These are phyloP conservation scores for Cantharellus cinnabarinus DNA, from an alignment of 768 basidiomycete genomes.

Conservation along the genomic window DNA sequence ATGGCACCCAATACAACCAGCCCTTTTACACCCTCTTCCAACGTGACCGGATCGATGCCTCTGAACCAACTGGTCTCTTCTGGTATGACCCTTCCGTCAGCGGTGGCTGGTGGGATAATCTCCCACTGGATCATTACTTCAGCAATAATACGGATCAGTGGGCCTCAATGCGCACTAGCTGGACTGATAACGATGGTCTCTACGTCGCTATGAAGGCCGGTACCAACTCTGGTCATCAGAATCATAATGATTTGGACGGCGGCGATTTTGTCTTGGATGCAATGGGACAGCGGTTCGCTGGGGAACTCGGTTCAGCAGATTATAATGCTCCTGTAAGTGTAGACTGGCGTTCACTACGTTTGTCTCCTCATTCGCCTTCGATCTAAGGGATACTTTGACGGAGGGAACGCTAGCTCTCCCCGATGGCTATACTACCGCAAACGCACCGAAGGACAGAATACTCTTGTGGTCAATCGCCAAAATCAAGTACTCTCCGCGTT, in stretches of 20 bases:
- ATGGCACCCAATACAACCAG: conserved; percentile 42
- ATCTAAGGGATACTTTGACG: conserved; percentile 46
- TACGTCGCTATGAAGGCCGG: conserved; percentile 86
- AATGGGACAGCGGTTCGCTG: conserved; percentile 82
- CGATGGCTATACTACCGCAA: conserved; percentile 94
- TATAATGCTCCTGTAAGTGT: conserved; percentile 32
- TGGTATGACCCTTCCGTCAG: conserved; percentile 76
- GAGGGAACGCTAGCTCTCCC: conserved; percentile 40
- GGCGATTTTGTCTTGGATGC: conserved; percentile 96
- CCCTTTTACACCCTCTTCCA: conserved; percentile 75
- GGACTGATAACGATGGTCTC: conserved; percentile 70
- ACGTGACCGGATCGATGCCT: conserved; percentile 64
- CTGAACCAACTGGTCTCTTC: conserved; percentile 69
- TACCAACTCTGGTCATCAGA: conserved; percentile 61
- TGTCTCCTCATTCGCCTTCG: background rate
- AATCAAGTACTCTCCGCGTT: conserved; percentile 62
- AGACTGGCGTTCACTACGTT: background rate
- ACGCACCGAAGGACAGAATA: conserved; percentile 95
- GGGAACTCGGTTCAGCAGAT: conserved; percentile 79
- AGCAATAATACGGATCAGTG: conserved; percentile 53
- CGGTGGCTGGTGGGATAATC: conserved; percentile 84
- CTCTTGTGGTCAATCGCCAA: conserved; percentile 45
- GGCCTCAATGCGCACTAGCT: conserved; percentile 79
- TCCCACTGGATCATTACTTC: conserved; percentile 70
- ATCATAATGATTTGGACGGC: conserved; percentile 83